Conservation (phyloP, 75 land plant genomes). For the Cunninghamia lanceolata region DNA sequence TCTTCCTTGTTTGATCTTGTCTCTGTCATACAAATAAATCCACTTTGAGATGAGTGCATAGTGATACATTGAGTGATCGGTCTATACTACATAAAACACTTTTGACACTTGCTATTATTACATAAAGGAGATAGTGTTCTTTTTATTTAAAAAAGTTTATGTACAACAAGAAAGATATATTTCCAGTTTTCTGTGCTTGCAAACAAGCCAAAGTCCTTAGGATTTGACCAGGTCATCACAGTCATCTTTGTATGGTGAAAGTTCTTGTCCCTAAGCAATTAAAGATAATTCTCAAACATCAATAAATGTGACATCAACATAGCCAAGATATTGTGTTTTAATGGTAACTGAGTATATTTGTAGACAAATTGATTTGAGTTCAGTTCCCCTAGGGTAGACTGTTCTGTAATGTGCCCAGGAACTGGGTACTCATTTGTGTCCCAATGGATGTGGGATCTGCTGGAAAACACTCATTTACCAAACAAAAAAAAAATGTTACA, state of each 20-base stretch:
- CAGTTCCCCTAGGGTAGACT: not conserved
- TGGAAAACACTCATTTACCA: not conserved
- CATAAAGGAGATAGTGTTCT: not conserved
- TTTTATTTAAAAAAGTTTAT: not conserved
- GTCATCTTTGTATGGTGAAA: not conserved
- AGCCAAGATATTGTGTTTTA: not conserved
- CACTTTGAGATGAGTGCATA: no score
- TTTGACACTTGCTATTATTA: not conserved
- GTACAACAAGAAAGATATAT: not conserved
- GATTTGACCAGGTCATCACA: not conserved
- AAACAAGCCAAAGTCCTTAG: not conserved
- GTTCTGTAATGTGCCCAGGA: not conserved
- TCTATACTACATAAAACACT: not conserved
- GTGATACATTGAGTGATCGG: not conserved
- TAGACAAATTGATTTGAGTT: not conserved
- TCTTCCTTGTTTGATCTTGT: no score
- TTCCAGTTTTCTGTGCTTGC: not conserved
- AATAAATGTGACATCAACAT: no score
- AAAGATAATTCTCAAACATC: no score
- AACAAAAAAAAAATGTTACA: not conserved
- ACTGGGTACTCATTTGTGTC: not conserved
- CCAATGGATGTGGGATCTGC: not conserved
- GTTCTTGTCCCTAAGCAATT: not conserved
- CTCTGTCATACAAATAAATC: no score
- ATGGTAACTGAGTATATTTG: not conserved